Conservation (phyloP, 371 early-diverging fungal genomes). For the Actinomucor elegans region DNA sequence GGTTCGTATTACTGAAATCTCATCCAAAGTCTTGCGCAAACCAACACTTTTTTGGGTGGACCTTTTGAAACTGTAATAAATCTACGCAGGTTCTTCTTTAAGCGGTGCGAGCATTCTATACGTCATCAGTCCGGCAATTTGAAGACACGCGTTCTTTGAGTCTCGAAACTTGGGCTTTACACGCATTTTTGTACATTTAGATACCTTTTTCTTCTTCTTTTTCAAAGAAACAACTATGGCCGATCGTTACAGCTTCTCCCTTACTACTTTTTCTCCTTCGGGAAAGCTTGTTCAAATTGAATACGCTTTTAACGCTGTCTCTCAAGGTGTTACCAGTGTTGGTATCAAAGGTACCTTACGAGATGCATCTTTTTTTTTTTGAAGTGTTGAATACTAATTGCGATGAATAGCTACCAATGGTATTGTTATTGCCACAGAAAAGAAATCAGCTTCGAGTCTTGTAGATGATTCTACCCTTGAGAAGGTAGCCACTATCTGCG, state of each 20-base stretch:
- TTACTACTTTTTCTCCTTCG: constrained; percentile 99
- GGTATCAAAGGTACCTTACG: constrained; percentile 91
- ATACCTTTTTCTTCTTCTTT: not conserved
- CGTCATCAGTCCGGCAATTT: no score
- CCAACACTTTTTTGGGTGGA: no score
- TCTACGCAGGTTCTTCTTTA: no score
- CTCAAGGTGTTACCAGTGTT: constrained; percentile 94
- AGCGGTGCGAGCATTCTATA: no score
- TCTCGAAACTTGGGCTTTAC: not conserved
- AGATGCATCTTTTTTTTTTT: not conserved
- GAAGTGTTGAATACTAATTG: not conserved
- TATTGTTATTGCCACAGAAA: constrained; percentile 97
- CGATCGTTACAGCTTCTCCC: constrained; percentile 90
- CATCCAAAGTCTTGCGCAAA: no score
- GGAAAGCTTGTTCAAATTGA: constrained; percentile 99
- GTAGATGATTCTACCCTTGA: constrained; percentile 90
- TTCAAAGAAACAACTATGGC: constrained; percentile 38
- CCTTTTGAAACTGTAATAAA: no score
- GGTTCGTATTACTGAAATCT: no score
- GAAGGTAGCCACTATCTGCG: constrained; percentile 87
- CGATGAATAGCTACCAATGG: constrained; percentile 84
- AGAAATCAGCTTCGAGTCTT: constrained; percentile 91
- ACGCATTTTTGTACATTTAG: not conserved
- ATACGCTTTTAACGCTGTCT: constrained; percentile 97
- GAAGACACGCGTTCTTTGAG: no score